phyloP scores from a whole-genome alignment of 306 rosid genomes.

The Vigna radiata region DNA sequence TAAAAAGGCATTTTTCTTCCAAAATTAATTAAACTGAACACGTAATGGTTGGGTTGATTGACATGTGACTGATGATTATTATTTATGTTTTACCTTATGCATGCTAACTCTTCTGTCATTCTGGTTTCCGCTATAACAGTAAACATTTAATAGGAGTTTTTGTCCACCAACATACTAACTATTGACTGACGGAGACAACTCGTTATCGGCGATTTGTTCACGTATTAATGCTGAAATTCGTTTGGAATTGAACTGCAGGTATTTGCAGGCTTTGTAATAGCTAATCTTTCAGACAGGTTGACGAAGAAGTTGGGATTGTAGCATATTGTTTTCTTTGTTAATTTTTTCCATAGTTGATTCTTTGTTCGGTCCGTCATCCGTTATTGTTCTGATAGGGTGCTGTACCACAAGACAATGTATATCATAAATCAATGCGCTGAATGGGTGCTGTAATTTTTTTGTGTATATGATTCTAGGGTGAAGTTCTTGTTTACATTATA shows the following conservation, averaged over 20 bases:
- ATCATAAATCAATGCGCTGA: slow-evolving; percentile 16
- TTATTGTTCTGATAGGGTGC: slow-evolving; percentile 11
- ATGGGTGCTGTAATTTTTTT: slow-evolving; percentile 40
- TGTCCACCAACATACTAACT: not conserved
- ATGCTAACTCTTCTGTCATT: not conserved
- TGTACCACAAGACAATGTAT: slow-evolving; percentile 10
- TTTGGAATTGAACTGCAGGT: slow-evolving; percentile 61
- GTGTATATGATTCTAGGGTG: slow-evolving; percentile 55
- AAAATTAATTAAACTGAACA: not conserved
- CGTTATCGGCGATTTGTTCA: not conserved
- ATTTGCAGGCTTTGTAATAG: slow-evolving; percentile 85
- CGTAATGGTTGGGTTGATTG: not conserved
- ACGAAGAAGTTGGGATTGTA: slow-evolving; percentile 76
- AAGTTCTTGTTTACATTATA: slow-evolving; percentile 17
- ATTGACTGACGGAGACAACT: not conserved
- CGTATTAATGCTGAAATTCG: slow-evolving; percentile 19
- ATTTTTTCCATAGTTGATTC: slow-evolving; percentile 45
- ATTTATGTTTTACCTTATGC: slow-evolving; percentile 5
- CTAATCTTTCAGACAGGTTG: slow-evolving; percentile 81
- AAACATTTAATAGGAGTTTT: not conserved
- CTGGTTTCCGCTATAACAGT: not conserved
- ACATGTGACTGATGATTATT: not conserved
- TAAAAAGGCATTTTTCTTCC: not conserved
- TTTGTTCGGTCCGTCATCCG: slow-evolving; percentile 43
- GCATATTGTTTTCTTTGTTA: slow-evolving; percentile 47